A percentile compares a stretch with the other conserved stretches of the same genome.
Conservation (phyloP, 2,329 filamentous ascomycete species). For the Thielaviopsis populi region DNA sequence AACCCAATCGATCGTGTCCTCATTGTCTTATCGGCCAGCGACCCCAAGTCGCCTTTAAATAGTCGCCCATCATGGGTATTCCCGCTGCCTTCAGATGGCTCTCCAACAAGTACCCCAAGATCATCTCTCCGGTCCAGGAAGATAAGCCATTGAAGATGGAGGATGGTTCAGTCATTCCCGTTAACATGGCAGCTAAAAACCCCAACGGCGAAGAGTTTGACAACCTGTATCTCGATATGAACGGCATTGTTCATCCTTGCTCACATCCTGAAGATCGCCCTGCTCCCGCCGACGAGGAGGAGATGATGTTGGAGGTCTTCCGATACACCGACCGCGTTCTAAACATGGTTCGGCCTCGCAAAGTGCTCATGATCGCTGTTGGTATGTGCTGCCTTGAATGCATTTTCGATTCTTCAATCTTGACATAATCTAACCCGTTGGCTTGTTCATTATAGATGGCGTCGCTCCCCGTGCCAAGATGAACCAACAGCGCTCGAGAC, state of each 20-base stretch:
- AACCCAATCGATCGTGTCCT: not conserved
- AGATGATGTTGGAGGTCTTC: slow-evolving; percentile 99
- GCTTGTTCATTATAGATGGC: slow-evolving; percentile 47
- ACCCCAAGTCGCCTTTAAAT: not conserved
- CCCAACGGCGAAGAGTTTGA: slow-evolving; percentile 97
- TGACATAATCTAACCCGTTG: slow-evolving; percentile 11
- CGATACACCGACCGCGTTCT: slow-evolving; percentile 97
- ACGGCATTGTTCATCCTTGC: slow-evolving; percentile 97
- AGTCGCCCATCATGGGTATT: slow-evolving; percentile 58
- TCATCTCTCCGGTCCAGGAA: slow-evolving; percentile 81
- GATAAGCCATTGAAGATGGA: slow-evolving; percentile 63
- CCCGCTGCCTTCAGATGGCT: slow-evolving; percentile 93
- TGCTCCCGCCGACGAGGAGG: slow-evolving; percentile 82
- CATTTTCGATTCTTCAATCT: slow-evolving; percentile 1
- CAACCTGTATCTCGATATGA: slow-evolving; percentile 98
- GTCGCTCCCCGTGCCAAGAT: slow-evolving; percentile 97
- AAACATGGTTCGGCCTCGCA: slow-evolving; percentile 94
- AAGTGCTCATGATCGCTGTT: slow-evolving; percentile 93
- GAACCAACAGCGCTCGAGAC: slow-evolving; percentile 95
- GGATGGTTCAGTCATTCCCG: slow-evolving; percentile 68
- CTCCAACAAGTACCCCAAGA: slow-evolving; percentile 93
- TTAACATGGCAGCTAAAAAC: slow-evolving; percentile 72
- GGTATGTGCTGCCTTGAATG: slow-evolving; percentile 38
- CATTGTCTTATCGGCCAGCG: not conserved
- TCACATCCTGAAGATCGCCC: slow-evolving; percentile 92